Conservation (phyloP, 1,284 basidiomycete species). For the Fistulina hepatica region DNA sequence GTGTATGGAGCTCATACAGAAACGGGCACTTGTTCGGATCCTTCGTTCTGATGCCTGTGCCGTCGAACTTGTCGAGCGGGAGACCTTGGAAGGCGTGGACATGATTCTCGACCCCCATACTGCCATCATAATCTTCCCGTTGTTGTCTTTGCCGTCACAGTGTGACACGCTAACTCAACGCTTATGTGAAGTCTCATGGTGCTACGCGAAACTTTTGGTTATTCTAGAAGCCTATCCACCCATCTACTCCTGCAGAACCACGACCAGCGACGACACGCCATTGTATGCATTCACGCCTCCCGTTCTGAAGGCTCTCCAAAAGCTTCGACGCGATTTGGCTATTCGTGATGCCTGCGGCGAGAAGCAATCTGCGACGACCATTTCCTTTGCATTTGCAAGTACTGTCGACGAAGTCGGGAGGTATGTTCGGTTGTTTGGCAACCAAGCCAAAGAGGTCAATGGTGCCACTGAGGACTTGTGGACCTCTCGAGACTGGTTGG, state of each 20-base stretch:
- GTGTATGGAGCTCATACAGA: conserved; percentile 57
- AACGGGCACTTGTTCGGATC: conserved; percentile 41
- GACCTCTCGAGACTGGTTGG: conserved; percentile 50
- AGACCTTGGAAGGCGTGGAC: conserved; percentile 40
- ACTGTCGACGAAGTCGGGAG: conserved; percentile 44
- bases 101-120: conserved; percentile 26
- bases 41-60: conserved; percentile 34
- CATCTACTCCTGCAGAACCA: conserved; percentile 25
- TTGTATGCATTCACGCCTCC: conserved; percentile 47
- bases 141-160: conserved; percentile 24
- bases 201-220: conserved; percentile 41
- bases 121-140: background rate
- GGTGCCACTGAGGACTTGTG: conserved; percentile 36
- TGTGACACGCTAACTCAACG: conserved; percentile 29
- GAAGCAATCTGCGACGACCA: conserved; percentile 28
- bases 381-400: conserved; percentile 51
- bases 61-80: conserved; percentile 52
- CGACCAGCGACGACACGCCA: conserved; percentile 5
- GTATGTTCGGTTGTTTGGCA: conserved; percentile 44
- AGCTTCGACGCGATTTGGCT: conserved; percentile 46
- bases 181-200: conserved; percentile 45
- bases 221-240: conserved; percentile 56
- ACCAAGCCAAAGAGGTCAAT: conserved; percentile 37
- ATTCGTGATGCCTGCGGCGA: conserved; percentile 47
- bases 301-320: conserved; percentile 52